phyloP scores from a whole-genome alignment of 2,329 filamentous ascomycete genomes.

The Lasiodiplodia theobromae region DNA sequence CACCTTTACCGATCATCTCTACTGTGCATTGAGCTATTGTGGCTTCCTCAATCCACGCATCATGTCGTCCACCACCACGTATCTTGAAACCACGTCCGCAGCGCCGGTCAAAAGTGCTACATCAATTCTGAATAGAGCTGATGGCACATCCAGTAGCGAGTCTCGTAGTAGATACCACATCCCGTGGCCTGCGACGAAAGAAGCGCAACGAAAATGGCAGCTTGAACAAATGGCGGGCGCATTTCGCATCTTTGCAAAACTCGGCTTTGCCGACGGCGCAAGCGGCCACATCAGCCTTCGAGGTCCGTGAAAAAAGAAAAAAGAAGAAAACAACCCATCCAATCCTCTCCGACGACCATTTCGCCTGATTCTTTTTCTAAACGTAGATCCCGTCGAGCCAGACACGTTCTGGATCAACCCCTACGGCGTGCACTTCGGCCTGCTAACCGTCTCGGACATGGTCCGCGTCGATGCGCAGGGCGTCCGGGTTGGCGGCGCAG shows the following conservation, averaged over 20 bases:
- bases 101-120: neutral
- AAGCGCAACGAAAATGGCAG: constrained; percentile 65
- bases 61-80: neutral
- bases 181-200: constrained; percentile 59
- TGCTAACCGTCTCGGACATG: constrained; percentile 71
- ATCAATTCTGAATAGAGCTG: neutral
- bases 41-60: neutral
- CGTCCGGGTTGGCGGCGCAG: constrained; percentile 66
- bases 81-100: neutral
- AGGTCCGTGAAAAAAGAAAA: constrained; percentile 47
- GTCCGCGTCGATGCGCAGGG: constrained; percentile 69
- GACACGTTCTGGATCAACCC: constrained; percentile 74
- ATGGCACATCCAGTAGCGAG: neutral
- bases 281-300: constrained; percentile 71
- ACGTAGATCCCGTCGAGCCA: constrained; percentile 58
- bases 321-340: neutral
- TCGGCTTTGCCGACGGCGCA: constrained; percentile 73
- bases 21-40: neutral
- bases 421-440: constrained; percentile 66
- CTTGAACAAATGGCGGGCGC: constrained; percentile 70
- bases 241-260: constrained; percentile 71
- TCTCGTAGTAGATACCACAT: neutral
- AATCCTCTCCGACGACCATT: neutral
- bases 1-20: neutral
- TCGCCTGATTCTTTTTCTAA: too few species aligned